Evolutionary conservation across 169 alveolate species (phyloP).

Genomic region (Perkinsus olseni): DNA sequence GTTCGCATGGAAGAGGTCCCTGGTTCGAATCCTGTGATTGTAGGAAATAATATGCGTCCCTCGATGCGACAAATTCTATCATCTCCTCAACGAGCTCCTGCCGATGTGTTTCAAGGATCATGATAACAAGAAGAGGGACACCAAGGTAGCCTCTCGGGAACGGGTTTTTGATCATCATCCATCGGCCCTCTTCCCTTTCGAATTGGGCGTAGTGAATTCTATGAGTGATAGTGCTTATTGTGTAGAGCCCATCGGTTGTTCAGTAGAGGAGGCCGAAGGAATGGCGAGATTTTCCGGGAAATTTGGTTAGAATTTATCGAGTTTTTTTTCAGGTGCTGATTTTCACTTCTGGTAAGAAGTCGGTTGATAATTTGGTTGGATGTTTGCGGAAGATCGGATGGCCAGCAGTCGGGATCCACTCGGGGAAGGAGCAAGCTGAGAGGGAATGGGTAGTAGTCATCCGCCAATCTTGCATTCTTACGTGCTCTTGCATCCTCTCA

Average conservation of each 20-base stretch:
- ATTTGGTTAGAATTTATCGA: not conserved
- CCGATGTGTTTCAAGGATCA: not conserved
- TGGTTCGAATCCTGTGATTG: not conserved
- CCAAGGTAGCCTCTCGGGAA: not conserved
- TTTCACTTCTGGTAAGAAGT: not conserved
- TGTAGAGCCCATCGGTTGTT: no score
- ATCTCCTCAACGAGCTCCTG: not conserved
- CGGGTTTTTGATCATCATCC: no score
- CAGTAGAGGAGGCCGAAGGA: no score
- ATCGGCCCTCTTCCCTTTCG: no score
- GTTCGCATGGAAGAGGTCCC: not conserved
- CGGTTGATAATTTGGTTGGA: not conserved
- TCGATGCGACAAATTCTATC: not conserved
- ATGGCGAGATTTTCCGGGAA: no score
- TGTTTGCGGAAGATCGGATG: not conserved
- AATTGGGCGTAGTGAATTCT: no score
- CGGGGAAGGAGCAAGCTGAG: not conserved
- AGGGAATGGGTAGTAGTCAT: not conserved
- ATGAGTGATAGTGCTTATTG: no score
- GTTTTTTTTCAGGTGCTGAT: not conserved
- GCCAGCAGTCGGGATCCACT: not conserved
- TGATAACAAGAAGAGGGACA: not conserved
- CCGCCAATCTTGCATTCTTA: not conserved
- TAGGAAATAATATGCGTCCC: not conserved
- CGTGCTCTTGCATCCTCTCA: not conserved